Evolutionary conservation across 148 eudicot genomes (phyloP), one percentile per base, ranked within the genome.

Genomic region (Hydrangea macrophylla): DNA sequence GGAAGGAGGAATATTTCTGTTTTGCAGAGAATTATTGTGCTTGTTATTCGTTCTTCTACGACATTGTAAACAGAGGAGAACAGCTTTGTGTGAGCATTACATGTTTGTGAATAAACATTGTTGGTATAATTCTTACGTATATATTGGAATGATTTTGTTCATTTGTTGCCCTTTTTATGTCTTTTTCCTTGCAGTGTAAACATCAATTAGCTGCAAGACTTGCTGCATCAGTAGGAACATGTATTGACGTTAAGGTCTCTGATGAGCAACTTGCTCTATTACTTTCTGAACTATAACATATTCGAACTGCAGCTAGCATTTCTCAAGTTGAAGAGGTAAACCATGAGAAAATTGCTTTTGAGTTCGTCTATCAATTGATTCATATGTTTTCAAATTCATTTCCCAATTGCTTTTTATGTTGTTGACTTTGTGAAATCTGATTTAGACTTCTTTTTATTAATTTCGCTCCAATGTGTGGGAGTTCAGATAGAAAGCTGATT

Each of bases 141-240:
- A 9, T 9, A 20, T 13, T 10, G 3, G 24, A n/a, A 25, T 23
- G 28, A 55, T 30, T 56, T 10, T 25, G n/a, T 25, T 57, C 45
- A 37, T 15, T 12, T 30, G 30, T 37, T n/a, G 15, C 18, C n/a
- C 55, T 30, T 12, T 37, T 55, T 61, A 25, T 27, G 51, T 65
- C 42, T 25, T 7, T 55, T 17, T 63, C 36, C 4, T 55, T 70
- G 24, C 80, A 94, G 97, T 94, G 98, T 75, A 94, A 94, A 81
- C 98, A 94, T 78, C 98, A 94, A 76, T 69, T 94, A 70, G 98
- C 98, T 65, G 98, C 98, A 54, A 88, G 97, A 73, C 88, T 90
- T 57, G 92, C 96, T 53, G 79, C 85, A 59, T 83, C 90, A 10
- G 45, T 81, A 39, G 92, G 90, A 72, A 68, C 74, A 27, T 93